Evolutionary conservation across 495 filamentous ascomycete species (phyloP).

Genomic region (Emericellopsis terricola): DNA sequence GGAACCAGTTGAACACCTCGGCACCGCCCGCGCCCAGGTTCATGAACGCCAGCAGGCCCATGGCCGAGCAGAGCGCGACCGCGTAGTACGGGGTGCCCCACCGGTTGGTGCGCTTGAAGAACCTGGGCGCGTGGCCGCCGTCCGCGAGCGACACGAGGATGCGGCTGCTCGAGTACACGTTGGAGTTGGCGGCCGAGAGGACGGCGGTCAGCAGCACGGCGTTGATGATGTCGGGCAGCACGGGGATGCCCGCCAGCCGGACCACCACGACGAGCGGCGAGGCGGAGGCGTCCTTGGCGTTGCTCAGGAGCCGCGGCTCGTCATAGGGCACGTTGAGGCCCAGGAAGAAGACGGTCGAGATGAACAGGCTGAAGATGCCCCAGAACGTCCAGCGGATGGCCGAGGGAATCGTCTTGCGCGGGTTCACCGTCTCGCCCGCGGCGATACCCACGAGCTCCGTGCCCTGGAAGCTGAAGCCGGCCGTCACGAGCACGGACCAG

Average conservation of each 20-base stretch:
- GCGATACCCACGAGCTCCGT: constrained; percentile 48
- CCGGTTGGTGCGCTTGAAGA: constrained; percentile 19
- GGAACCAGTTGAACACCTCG: constrained; percentile 36
- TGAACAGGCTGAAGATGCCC: constrained; percentile 47
- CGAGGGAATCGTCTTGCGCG: constrained; percentile 33
- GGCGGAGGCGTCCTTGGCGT: constrained; percentile 32
- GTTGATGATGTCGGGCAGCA: constrained; percentile 54
- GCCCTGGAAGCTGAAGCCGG: constrained; percentile 28
- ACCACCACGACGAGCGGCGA: constrained; percentile 60
- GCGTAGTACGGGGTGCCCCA: constrained; percentile 24
- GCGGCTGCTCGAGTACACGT: constrained; percentile 43
- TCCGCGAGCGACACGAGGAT: constrained; percentile 44
- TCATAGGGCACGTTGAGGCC: constrained; percentile 45
- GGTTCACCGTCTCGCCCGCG: constrained; percentile 47
- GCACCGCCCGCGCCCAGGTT: constrained; percentile 29
- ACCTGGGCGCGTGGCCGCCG: constrained; percentile 39
- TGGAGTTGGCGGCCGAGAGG: constrained; percentile 34
- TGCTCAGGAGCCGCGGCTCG: constrained; percentile 26
- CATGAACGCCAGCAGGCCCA: constrained; percentile 35
- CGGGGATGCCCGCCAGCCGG: constrained; percentile 40
- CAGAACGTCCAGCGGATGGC: constrained; percentile 37
- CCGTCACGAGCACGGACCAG: constrained; percentile 27
- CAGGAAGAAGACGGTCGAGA: constrained; percentile 47
- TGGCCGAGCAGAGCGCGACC: constrained; percentile 19
- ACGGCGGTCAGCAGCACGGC: constrained; percentile 48